Conservation (phyloP, 2,329 filamentous ascomycete species). For the Diaporthe nobilis region DNA sequence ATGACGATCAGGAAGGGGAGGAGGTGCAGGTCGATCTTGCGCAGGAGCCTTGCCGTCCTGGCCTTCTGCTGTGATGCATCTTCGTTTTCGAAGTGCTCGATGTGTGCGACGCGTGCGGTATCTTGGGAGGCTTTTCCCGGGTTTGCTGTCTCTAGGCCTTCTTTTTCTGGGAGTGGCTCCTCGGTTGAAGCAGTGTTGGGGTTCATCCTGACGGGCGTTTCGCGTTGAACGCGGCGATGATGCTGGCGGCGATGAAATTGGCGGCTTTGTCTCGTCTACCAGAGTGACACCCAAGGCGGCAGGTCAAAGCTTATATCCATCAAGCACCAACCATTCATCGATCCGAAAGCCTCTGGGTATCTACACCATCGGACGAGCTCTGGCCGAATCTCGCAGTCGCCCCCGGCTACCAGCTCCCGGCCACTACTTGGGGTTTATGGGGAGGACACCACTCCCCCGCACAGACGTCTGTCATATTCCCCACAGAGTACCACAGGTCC, state of each 20-base stretch:
- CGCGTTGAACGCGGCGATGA: background rate
- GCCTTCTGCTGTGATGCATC: conserved; percentile 27
- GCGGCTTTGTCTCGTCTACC: background rate
- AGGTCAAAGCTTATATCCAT: conserved; percentile 19
- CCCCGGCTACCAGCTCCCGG: background rate
- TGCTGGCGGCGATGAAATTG: background rate
- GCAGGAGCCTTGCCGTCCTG: conserved; percentile 52
- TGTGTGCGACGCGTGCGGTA: background rate
- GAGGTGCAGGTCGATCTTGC: conserved; percentile 66
- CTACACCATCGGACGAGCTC: conserved; percentile 3
- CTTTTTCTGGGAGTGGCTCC: background rate
- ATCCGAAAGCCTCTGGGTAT: background rate
- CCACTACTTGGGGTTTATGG: conserved; percentile 5
- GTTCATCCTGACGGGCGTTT: background rate
- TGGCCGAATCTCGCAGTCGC: conserved; percentile 9
- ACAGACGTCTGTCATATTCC: background rate
- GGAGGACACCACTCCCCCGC: background rate
- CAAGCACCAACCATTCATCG: background rate
- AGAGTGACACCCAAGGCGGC: conserved; percentile 10
- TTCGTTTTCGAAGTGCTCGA: conserved; percentile 38
- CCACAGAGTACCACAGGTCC: conserved; percentile 9
- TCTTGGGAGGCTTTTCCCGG: conserved; percentile 26
- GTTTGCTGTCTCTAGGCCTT: background rate
- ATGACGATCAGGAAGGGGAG: conserved; percentile 68
- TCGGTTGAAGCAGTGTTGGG: background rate